phyloP scores from a whole-genome alignment of 345 rosid species.

The Arabis alpina region DNA sequence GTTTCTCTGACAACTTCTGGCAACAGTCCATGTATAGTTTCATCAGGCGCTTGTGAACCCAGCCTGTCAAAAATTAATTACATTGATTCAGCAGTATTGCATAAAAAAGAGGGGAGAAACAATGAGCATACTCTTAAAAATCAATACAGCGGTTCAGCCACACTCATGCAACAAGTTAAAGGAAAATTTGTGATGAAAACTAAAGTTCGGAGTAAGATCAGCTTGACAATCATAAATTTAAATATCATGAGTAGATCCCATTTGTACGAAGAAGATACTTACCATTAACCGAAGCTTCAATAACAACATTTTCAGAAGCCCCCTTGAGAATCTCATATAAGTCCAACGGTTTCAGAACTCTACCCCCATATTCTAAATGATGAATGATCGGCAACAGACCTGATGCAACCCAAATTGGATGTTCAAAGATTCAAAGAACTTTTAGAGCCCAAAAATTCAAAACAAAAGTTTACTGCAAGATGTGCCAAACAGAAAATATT shows the following conservation, averaged over 20 bases:
- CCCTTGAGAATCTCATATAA: constrained; percentile 47
- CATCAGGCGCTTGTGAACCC: constrained; percentile 95
- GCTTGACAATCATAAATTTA: constrained; percentile 13
- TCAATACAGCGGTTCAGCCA: constrained; percentile 17
- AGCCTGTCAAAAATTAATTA: constrained; percentile 57
- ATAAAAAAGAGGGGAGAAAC: constrained; percentile 5
- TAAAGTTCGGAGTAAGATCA: background rate
- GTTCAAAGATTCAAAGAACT: constrained; percentile 29
- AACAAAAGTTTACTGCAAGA: background rate
- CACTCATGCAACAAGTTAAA: background rate
- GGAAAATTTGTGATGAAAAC: constrained; percentile 2
- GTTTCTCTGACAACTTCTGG: constrained; percentile 65
- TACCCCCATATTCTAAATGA: constrained; percentile 61
- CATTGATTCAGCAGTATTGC: constrained; percentile 7
- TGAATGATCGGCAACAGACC: constrained; percentile 92
- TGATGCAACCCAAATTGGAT: constrained; percentile 41
- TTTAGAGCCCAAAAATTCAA: background rate
- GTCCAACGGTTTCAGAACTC: constrained; percentile 55
- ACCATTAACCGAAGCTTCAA: constrained; percentile 76
- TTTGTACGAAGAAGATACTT: constrained; percentile 31
- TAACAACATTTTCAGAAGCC: constrained; percentile 46
- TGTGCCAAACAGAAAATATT: background rate
- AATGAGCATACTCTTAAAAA: constrained; percentile 9
- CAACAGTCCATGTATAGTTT: constrained; percentile 83
- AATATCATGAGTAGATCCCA: constrained; percentile 13